Evolutionary conservation across 2,329 filamentous ascomycete species (phyloP), one percentile per base, ranked within the genome.

Genomic region (Cercospora brassicicola): DNA sequence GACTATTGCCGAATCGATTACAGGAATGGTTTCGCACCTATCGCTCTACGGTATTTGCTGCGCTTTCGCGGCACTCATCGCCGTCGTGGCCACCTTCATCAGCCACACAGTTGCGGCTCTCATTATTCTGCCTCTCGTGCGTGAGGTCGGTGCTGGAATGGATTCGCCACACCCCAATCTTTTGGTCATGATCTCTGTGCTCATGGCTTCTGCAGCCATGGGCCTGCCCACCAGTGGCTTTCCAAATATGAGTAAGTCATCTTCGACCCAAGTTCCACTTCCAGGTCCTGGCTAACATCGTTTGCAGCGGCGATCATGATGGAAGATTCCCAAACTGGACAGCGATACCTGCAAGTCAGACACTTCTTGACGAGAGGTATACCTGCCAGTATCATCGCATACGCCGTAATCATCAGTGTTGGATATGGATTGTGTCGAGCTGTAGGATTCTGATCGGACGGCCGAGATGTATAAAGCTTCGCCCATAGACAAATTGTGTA

Each of bases 121-220:
- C 62, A 99, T 99, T 76, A 92, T 99, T 74, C 84, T 99, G 26
- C 95, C 95, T 1, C 86, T 99, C 1, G 94, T 99, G 1, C 88
- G 89, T 75, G 88, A 95, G 73, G 93, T 99, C 8, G 96, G 95
- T 18, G 85, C 88, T 68, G 86, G 84, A 60, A 97, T 99, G 93
- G 87, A 90, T 2, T 86, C 96, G 78, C 94, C 94, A 30, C 93
- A 96, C 78, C 94, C 95, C 8, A 98, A 98, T 79, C 82, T 99
- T 68, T 83, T 99, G 67, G 95, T 99, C 70, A 98, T 99, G 94
- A 92, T 90, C 0, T 90, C 91, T 64, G 94, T 96, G 10, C 82
- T 99, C 71, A 99, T 99, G 93, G 97, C 95, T 78, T 94, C 91
- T 72, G 94, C 94, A n/a, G 95, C 93, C 2, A 99, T 99, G 95